These are phyloP conservation scores for Trichophyton benhamiae DNA, from an alignment of 2,329 filamentous ascomycete species.

Conservation along the genomic window DNA sequence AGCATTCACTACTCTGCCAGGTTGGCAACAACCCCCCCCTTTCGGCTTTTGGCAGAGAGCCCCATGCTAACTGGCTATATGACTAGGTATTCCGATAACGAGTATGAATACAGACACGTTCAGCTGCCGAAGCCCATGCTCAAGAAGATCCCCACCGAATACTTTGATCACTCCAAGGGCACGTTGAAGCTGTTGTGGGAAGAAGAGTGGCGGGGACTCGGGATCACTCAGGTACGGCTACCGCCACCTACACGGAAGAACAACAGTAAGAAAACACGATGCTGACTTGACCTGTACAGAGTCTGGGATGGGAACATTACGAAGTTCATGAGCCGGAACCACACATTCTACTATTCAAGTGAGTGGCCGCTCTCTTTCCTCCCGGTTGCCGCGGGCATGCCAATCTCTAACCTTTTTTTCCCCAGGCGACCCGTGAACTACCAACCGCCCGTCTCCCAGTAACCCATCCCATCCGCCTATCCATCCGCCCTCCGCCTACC, in stretches of 20 bases:
- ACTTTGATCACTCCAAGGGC: conserved; percentile 77
- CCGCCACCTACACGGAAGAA: background rate
- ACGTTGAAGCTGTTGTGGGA: conserved; percentile 96
- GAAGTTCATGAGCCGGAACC: conserved; percentile 98
- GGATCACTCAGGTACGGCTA: conserved; percentile 74
- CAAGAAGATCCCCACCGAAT: conserved; percentile 88
- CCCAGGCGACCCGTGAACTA: conserved; percentile 71
- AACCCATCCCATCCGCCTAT: background rate
- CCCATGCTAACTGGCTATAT: background rate
- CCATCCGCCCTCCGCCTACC: background rate
- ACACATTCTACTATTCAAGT: conserved; percentile 96
- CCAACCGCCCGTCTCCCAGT: conserved; percentile 47
- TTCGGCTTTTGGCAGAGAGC: too few relatives aligned
- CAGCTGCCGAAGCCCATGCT: conserved; percentile 97
- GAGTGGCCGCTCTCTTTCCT: conserved; percentile 7
- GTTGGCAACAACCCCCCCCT: conserved; percentile 34
- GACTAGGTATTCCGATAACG: conserved; percentile 73
- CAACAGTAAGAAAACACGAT: background rate
- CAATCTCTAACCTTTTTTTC: conserved; percentile 15
- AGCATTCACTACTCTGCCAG: conserved; percentile 89
- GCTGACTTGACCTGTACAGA: conserved; percentile 43
- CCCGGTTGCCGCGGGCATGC: conserved; percentile 7
- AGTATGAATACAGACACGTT: conserved; percentile 95
- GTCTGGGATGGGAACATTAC: conserved; percentile 97
- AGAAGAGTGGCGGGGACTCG: conserved; percentile 92